Base-by-base conservation (phyloP, 352 stramenopile species). In the Phytophthora multivora region DNA sequence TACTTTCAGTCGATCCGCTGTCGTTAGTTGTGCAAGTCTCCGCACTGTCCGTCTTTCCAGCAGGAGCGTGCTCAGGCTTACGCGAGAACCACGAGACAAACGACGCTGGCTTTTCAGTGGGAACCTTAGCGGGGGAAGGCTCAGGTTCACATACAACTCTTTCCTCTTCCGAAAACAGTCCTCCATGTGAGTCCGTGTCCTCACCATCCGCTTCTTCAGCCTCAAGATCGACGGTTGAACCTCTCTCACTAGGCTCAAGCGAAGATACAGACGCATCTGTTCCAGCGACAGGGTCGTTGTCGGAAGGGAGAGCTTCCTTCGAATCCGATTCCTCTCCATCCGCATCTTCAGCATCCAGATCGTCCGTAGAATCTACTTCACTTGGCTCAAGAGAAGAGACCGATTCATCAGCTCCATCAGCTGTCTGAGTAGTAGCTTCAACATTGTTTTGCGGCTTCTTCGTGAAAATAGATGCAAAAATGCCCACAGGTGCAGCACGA, bases 21-120 rank as follows among this genome's bases (percentile, higher is more conserved):
- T 50, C 30, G 7, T 25, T 21, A 35, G 54, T 41, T 35, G 9
- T 42, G 13, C 1, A 9, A 31, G 39, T n/a, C 11, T n/a, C 21
- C 51, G 43, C 26, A 48, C 10, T 46, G 2, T 57, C 15, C 5
- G 16, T 19, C 9, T 45, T 59, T 49, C 43, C 23, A 28, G 28
- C 38, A 54, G 42, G 10, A 41, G 3, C 18, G 41, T 42, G 33
- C 18, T 54, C 42, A 38, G 71, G 61, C 23, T 75, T 77, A 15
- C 68, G 63, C 48, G 58, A 71, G 35, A 80, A 75, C 71, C 63
- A 69, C n/a, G 63, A 70, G 1, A 52, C 56, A 64, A 77, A 64
- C 12, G 71, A 65, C 38, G 45, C 43, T 13, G 50, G 40, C 16
- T 66, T 73, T 18, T 69, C 55, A 4, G 31, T 19, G 6, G 52